These are phyloP conservation scores for Trichoderma simmonsii DNA, from an alignment of 2,329 filamentous ascomycete species.

Conservation along the genomic window DNA sequence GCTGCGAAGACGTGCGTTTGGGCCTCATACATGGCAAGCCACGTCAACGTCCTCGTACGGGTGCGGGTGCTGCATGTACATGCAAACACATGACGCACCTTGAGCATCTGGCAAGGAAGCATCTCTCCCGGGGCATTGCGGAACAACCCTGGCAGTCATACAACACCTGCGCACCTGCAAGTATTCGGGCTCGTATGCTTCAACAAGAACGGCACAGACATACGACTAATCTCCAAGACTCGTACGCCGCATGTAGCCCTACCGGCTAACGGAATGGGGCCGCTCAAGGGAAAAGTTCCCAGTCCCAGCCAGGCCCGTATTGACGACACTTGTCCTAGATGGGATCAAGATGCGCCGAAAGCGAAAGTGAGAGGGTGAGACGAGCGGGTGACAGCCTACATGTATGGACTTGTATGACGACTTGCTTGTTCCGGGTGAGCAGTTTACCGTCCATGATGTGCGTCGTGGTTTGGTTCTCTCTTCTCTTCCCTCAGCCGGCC, in stretches of 20 bases:
- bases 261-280: conserved; percentile 12
- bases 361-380: conserved; percentile 8
- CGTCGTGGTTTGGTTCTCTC: not conserved
- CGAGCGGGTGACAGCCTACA: not conserved
- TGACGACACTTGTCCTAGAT: conserved; percentile 6
- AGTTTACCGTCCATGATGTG: not conserved
- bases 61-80: not conserved
- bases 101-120: not conserved
- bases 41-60: not conserved
- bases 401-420: not conserved
- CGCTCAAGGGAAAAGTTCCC: not conserved
- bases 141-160: not conserved
- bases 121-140: not conserved
- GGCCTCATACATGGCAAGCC: not conserved
- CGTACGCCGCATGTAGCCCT: conserved; percentile 9
- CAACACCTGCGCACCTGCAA: not conserved
- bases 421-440: not conserved
- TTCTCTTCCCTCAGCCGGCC: conserved; percentile 3
- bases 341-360: conserved; percentile 5
- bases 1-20: not conserved
- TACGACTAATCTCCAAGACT: not conserved
- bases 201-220: not conserved
- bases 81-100: not conserved
- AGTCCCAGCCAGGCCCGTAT: not conserved
- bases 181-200: not conserved